phyloP scores from a whole-genome alignment of 805 yeast species.

The Candida palmyrensis region DNA sequence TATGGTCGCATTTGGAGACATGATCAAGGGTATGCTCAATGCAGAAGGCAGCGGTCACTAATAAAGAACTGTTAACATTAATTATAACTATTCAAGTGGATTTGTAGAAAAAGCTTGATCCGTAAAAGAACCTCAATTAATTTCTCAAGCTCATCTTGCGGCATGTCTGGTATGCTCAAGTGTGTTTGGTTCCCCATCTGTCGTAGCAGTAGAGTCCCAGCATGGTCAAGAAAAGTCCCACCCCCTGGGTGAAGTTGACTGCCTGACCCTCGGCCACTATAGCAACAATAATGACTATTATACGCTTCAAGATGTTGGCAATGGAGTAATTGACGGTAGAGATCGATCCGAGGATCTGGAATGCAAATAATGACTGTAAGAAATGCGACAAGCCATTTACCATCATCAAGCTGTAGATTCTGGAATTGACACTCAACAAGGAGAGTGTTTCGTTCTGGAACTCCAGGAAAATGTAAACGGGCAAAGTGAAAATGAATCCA shows the following conservation, averaged over 20 bases:
- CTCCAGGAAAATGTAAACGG: conserved; percentile 60
- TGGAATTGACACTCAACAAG: conserved; percentile 24
- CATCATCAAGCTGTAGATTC: conserved; percentile 36
- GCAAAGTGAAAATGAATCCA: conserved; percentile 64
- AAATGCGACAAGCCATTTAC: conserved; percentile 71
- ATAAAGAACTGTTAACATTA: background rate
- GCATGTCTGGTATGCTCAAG: background rate
- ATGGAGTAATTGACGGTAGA: conserved; percentile 77
- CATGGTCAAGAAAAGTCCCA: conserved; percentile 33
- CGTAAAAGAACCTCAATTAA: too few species aligned
- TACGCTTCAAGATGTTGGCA: conserved; percentile 72
- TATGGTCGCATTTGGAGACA: conserved; percentile 98
- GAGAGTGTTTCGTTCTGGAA: conserved; percentile 22
- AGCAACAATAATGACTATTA: conserved; percentile 63
- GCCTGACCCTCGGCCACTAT: conserved; percentile 53
- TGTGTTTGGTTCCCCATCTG: conserved; percentile 29
- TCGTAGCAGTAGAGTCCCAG: conserved; percentile 39
- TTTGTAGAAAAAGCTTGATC: too few species aligned
- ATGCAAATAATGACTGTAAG: conserved; percentile 67
- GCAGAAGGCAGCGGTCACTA: conserved; percentile 37
- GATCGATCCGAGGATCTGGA: conserved; percentile 65
- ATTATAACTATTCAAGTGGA: too few species aligned
- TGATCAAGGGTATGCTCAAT: conserved; percentile 41
- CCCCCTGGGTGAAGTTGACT: conserved; percentile 24
- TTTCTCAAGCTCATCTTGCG: too few species aligned